Base-by-base conservation (phyloP, 75 land plant genomes). In the Picea glauca region DNA sequence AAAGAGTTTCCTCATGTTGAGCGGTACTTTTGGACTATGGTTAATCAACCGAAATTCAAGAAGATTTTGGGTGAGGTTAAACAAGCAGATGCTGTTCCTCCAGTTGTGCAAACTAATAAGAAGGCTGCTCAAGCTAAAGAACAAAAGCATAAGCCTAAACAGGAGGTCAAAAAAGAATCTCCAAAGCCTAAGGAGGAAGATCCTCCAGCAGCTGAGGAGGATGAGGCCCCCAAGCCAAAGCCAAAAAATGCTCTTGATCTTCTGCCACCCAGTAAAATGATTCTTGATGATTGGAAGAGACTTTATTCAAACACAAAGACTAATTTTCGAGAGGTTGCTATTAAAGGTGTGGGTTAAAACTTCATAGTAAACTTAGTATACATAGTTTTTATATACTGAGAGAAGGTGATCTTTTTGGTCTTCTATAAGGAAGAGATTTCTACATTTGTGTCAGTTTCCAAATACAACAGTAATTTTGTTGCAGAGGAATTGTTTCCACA, bases 201-300 rank as follows among this genome's bases (percentile, higher is more conserved):
- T 17, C 54, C 74, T 40, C 74, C 74, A 5, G 72, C 62, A 80
- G 79, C 75, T 50, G 93, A 88, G 43, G 98, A 93, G 35, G 99
- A 95, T 67, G 89, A 86, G 79, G 95, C 96, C 60, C 98, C 99
- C 3, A 91, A 93, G 83, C 93, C 96, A 18, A 98, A 95, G 78
- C 74, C 99, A 1, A 98, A 98, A 85, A 98, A 95, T 73, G 83
- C 98, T 60, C 86, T 98, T 61, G 99, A 98, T 78, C 77, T 95
- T 46, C 76, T 98, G 56, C 98, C 98, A 11, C 98, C 98, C 1
- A 98, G 99, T 87, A 81, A 80, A 46, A 98, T 98, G 99, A 80
- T 98, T 67, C 75, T 95, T 60, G 99, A 98, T 80, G 98, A 98
- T 8, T 98, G 99, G 99, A 98, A 98, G 87, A 89, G 99, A 78